These are phyloP conservation scores for Tricholoma terreum DNA, from an alignment of 768 basidiomycete species.

Conservation along the genomic window DNA sequence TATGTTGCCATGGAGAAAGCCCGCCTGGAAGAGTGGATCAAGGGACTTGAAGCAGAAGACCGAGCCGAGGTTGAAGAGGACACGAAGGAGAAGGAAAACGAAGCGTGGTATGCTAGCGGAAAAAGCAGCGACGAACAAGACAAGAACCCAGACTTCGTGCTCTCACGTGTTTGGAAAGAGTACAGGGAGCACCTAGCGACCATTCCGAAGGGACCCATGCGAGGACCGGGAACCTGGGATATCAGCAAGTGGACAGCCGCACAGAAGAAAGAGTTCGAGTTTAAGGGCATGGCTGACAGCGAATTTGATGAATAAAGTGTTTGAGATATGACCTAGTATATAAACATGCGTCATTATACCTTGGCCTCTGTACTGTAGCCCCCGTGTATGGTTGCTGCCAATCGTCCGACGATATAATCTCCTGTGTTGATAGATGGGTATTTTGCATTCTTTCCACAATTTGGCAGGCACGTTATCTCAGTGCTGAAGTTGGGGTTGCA, in stretches of 20 bases:
- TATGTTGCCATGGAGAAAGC: slow-evolving; percentile 26
- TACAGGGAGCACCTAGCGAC: slow-evolving; percentile 29
- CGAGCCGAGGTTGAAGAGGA: slow-evolving; percentile 17
- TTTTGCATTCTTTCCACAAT: slow-evolving; percentile 54
- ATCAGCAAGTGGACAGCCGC: slow-evolving; percentile 31
- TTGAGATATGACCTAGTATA: neutral
- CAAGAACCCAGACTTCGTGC: slow-evolving; percentile 21
- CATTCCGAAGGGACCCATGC: slow-evolving; percentile 24
- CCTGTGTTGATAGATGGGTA: slow-evolving; percentile 72
- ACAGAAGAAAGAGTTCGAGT: slow-evolving; percentile 29
- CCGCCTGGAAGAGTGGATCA: slow-evolving; percentile 29
- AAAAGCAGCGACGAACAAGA: slow-evolving; percentile 22
- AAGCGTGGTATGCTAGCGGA: slow-evolving; percentile 30
- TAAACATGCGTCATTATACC: slow-evolving; percentile 4
- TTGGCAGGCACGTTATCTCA: slow-evolving; percentile 69
- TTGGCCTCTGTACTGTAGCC: neutral
- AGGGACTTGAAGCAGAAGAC: slow-evolving; percentile 20
- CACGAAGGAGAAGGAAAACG: slow-evolving; percentile 16
- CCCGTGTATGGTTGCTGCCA: slow-evolving; percentile 57
- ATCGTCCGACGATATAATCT: slow-evolving; percentile 71
- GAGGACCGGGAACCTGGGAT: slow-evolving; percentile 33
- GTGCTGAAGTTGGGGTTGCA: slow-evolving; percentile 77
- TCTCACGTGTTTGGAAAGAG: slow-evolving; percentile 36
- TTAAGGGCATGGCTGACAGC: slow-evolving; percentile 12
- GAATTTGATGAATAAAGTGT: slow-evolving; percentile 6